Evolutionary conservation across 805 yeast species (phyloP).

Genomic region (Citeromyces matritensis): DNA sequence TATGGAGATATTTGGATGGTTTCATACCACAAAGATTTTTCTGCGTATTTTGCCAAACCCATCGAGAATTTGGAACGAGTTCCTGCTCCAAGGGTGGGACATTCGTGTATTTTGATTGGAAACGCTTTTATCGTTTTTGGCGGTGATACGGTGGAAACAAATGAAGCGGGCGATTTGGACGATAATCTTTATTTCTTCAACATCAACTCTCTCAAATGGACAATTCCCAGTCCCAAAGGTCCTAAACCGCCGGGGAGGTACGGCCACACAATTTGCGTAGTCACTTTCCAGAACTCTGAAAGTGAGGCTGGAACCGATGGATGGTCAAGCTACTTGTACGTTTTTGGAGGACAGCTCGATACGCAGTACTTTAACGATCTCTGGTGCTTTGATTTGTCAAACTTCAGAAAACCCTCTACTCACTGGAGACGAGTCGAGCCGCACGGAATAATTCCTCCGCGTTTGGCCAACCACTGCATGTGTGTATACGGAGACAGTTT

Average conservation of each 20-base stretch:
- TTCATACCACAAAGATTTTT: too few relatives aligned
- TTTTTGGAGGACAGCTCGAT: conserved; percentile 93
- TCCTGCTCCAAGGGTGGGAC: conserved; percentile 96
- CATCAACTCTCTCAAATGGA: conserved; percentile 65
- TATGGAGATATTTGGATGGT: conserved; percentile 94
- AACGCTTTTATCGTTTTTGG: conserved; percentile 93
- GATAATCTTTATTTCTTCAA: conserved; percentile 81
- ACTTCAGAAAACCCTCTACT: conserved; percentile 71
- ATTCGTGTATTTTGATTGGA: conserved; percentile 81
- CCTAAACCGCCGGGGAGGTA: conserved; percentile 82
- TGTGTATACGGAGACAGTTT: conserved; percentile 62
- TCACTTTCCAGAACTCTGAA: conserved; percentile 23
- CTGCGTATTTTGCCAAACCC: conserved; percentile 28
- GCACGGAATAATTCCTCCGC: conserved; percentile 12
- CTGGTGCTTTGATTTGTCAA: conserved; percentile 73
- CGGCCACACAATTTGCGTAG: conserved; percentile 81
- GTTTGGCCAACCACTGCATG: conserved; percentile 80
- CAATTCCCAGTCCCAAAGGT: conserved; percentile 61
- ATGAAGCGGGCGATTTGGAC: conserved; percentile 64
- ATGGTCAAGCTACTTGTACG: conserved; percentile 40
- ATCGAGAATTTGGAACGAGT: conserved; percentile 63
- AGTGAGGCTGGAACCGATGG: conserved; percentile 16
- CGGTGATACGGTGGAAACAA: conserved; percentile 83
- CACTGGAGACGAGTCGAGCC: conserved; percentile 69
- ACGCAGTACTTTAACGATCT: conserved; percentile 71